phyloP scores from a whole-genome alignment of 164 flowering plant species.

The Amborella trichopoda region DNA sequence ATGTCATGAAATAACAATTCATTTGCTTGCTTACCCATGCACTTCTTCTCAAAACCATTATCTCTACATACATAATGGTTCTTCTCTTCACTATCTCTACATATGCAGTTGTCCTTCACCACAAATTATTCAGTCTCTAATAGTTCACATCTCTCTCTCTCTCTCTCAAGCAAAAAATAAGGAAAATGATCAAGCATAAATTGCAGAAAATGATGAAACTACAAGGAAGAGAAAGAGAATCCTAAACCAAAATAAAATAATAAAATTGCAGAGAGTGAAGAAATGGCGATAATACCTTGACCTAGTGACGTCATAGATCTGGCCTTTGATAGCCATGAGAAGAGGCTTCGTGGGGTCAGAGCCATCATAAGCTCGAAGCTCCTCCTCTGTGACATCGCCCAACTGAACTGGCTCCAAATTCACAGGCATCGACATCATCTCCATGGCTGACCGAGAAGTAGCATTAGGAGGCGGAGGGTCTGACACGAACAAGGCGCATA shows the following conservation, averaged over 20 bases:
- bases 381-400: slow-evolving; percentile 13
- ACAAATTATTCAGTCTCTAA: no score
- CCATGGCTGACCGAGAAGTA: neutral
- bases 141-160: no score
- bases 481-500: slow-evolving; percentile 38
- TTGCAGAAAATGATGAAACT: no score
- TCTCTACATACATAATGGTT: no score
- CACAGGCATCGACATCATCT: neutral
- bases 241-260: neutral
- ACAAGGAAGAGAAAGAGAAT: no score
- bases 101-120: no score
- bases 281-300: slow-evolving; percentile 24
- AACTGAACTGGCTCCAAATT: slow-evolving; percentile 18
- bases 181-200: no score
- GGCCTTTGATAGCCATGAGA: slow-evolving; percentile 53
- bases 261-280: neutral
- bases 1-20: no score
- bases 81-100: no score
- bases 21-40: no score
- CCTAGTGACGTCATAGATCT: slow-evolving; percentile 55
- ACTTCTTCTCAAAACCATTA: no score
- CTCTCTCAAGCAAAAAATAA: no score
- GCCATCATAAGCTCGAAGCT: slow-evolving; percentile 13
- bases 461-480: neutral
- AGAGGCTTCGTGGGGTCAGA: slow-evolving; percentile 24